Evolutionary conservation across 78 protist species (phyloP), one percentile per base, ranked within the genome.

Genomic region (Dictyostelium brefeldianum): DNA sequence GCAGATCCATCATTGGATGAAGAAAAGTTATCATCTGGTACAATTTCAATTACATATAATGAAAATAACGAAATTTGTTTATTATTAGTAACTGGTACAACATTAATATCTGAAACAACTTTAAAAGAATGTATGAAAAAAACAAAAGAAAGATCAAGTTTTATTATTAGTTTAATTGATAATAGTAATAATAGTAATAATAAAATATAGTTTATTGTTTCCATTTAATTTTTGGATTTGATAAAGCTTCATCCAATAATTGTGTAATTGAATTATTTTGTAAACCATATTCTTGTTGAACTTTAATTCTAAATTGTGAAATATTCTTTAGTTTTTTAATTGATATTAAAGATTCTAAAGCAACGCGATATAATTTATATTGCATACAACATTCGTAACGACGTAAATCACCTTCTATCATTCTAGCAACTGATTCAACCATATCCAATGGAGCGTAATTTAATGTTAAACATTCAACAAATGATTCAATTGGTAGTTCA

Each of bases 1-100:
- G 17, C 84, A 22, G 96, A 93, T 84, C 96, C 96, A 27, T 85
- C 85, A 48, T 59, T 71, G 17, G 92, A 93, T 48, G 96, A 93
- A 17, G 96, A 93, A 53, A 75, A 93, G 20, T 25, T 93, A 27
- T 77, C 94, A 50, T 50, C 65, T 25, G 92, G 92, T 31, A 64
- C 41, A 43, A 59, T 90, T 5, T 47, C 78, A n/a, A 78, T 90
- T 29, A 79, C 80, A 64, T 81, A 47, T 15, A 90, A 90, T 48
- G 81, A 81, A 47, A 6, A 50, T 7, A 22, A 20, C 11, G 91
- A 96, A 83, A 73, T 94, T 9, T 87, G 93, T 77, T 65, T 77
- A 65, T 54, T 53, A 29, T 54, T 73, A 1, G 46, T 31, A 8
- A 74, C 74, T n/a, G 84, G 93, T 7, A 87, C 43, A 1, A 77